Percentiles rank a stretch among this genome's conserved stretches.
Conservation (phyloP, 768 basidiomycete genomes). For the Mycena leptocephala region DNA sequence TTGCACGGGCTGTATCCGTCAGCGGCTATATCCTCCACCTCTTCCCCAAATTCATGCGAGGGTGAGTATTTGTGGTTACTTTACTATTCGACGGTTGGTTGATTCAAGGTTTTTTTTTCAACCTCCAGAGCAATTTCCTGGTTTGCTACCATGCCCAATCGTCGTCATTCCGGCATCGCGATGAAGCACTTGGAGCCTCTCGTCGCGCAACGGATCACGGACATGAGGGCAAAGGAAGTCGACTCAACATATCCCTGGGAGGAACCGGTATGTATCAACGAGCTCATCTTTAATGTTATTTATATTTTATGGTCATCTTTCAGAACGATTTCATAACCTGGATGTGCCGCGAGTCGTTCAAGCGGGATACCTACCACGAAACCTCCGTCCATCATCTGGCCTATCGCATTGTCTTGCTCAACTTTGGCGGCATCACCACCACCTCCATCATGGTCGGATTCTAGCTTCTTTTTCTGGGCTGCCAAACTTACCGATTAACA, state of each 20-base stretch:
- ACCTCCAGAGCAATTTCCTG: constrained; percentile 26
- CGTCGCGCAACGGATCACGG: constrained; percentile 19
- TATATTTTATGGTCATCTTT: neutral
- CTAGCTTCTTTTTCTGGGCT: neutral
- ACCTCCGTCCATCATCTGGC: constrained; percentile 28
- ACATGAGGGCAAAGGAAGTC: constrained; percentile 22
- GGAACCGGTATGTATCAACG: constrained; percentile 17
- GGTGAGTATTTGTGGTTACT: neutral
- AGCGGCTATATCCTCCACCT: constrained; percentile 32
- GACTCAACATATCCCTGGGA: constrained; percentile 33
- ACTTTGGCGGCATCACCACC: constrained; percentile 29
- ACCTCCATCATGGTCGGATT: neutral
- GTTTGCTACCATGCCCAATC: constrained; percentile 35
- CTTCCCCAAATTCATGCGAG: constrained; percentile 32
- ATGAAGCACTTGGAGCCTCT: constrained; percentile 31
- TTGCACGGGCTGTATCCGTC: constrained; percentile 29
- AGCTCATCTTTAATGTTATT: neutral
- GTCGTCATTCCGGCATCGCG: constrained; percentile 22
- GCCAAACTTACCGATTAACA: neutral
- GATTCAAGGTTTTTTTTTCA: neutral
- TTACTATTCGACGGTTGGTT: neutral
- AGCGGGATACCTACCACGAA: constrained; percentile 24
- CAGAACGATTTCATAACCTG: constrained; percentile 38
- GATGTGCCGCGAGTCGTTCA: constrained; percentile 40
- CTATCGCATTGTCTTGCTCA: constrained; percentile 33